A percentile compares a stretch with the other conserved stretches of the same genome.
These are phyloP conservation scores for Ascosphaera aggregata DNA, from an alignment of 2,329 filamentous ascomycete species.

Conservation along the genomic window DNA sequence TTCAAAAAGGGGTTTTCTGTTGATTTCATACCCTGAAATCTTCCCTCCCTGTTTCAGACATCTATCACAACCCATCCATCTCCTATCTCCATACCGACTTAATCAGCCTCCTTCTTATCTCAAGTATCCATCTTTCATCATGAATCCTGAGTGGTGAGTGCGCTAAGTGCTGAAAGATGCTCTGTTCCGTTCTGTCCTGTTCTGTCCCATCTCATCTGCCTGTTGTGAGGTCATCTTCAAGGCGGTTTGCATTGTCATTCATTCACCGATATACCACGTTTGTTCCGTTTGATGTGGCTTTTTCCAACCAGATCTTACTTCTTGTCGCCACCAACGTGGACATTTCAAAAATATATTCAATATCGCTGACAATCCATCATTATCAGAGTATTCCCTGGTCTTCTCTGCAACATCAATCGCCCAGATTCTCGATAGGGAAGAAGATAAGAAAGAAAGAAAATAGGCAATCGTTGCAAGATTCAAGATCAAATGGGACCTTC, in stretches of 20 bases:
- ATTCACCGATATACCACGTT: too few relatives aligned
- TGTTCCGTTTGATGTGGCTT: background rate
- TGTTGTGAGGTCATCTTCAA: too few relatives aligned
- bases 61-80: too few relatives aligned
- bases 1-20: too few relatives aligned
- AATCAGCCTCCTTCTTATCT: conserved; percentile 6
- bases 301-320: background rate
- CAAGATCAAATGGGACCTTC: background rate
- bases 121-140: conserved; percentile 11
- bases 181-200: background rate
- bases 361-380: background rate
- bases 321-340: too few relatives aligned
- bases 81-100: conserved; percentile 1
- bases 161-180: background rate
- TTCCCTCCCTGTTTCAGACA: too few relatives aligned
- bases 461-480: background rate
- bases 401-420: background rate
- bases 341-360: background rate
- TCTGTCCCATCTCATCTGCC: background rate
- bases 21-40: too few relatives aligned
- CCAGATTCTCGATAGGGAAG: too few relatives aligned
- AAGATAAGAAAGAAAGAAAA: background rate
- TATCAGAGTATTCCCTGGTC: background rate
- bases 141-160: conserved; percentile 27
- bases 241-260: too few relatives aligned